These are phyloP conservation scores for Wickerhamiella kurtzmanii DNA, from an alignment of 805 yeast species.

Conservation along the genomic window DNA sequence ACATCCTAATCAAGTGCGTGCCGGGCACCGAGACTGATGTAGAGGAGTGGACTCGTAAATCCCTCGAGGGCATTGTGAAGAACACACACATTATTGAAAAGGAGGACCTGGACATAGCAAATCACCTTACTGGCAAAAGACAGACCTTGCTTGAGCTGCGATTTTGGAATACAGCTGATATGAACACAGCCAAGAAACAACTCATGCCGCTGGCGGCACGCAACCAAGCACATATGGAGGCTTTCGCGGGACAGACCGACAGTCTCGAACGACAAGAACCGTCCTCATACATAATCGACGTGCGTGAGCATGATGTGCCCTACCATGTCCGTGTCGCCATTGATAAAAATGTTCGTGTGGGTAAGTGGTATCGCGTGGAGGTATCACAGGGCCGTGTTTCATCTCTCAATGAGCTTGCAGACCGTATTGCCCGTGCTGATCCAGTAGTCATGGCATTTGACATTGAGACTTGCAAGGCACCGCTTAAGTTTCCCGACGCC, in stretches of 20 bases:
- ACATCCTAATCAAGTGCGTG: slow-evolving; percentile 57
- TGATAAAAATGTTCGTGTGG: slow-evolving; percentile 68
- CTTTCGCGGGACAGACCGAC: slow-evolving; percentile 45
- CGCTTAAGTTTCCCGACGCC: slow-evolving; percentile 89
- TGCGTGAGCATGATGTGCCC: slow-evolving; percentile 92
- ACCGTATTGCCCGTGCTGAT: slow-evolving; percentile 87
- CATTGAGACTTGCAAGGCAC: slow-evolving; percentile 94
- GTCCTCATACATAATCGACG: slow-evolving; percentile 51
- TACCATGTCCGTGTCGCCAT: slow-evolving; percentile 94
- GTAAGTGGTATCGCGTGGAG: slow-evolving; percentile 85
- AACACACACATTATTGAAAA: slow-evolving; percentile 41
- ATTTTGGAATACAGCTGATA: slow-evolving; percentile 63
- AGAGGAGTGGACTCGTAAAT: slow-evolving; percentile 66
- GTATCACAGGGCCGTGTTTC: slow-evolving; percentile 43
- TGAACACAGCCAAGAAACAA: slow-evolving; percentile 58
- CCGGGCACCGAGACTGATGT: slow-evolving; percentile 50
- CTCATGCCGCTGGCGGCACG: slow-evolving; percentile 57
- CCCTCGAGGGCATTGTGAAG: slow-evolving; percentile 53
- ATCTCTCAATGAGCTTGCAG: slow-evolving; percentile 42
- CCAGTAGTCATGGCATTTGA: slow-evolving; percentile 95
- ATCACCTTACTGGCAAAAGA: slow-evolving; percentile 70
- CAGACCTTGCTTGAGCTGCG: slow-evolving; percentile 50
- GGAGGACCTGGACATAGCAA: slow-evolving; percentile 72
- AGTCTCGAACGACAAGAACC: slow-evolving; percentile 35
- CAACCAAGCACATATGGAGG: slow-evolving; percentile 48